A percentile compares a stretch with the other conserved stretches of the same genome.
Evolutionary conservation across 2,329 filamentous ascomycete species (phyloP).

Genomic region (Trichoderma semiorbis): DNA sequence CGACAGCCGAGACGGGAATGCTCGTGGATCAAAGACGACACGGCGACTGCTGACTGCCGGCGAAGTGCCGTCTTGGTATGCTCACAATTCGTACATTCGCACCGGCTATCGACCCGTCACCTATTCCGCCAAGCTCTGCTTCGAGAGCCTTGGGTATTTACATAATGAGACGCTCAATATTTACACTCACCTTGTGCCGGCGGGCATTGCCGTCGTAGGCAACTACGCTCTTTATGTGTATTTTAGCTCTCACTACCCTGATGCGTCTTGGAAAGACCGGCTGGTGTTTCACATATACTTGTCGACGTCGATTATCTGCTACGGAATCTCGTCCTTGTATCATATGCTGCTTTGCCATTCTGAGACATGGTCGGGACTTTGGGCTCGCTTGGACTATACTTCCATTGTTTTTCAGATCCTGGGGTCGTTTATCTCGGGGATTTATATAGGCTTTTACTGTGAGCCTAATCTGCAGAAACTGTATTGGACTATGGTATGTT

Average conservation of each 20-base stretch:
- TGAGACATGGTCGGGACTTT: conserved; percentile 30
- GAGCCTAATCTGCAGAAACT: conserved; percentile 16
- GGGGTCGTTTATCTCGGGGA: conserved; percentile 37
- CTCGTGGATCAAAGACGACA: background rate
- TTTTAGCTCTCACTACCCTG: conserved; percentile 30
- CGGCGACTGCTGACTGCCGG: background rate
- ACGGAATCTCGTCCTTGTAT: conserved; percentile 37
- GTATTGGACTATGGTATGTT: background rate
- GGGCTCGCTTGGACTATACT: conserved; percentile 38
- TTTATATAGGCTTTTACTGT: conserved; percentile 41
- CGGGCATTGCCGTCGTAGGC: conserved; percentile 30
- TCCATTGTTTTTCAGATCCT: conserved; percentile 38
- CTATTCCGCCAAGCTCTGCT: conserved; percentile 33
- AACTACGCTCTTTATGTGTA: conserved; percentile 28
- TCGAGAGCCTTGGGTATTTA: conserved; percentile 40
- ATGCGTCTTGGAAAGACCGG: conserved; percentile 32
- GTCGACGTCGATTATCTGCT: conserved; percentile 34
- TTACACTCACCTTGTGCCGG: conserved; percentile 41
- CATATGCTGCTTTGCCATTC: conserved; percentile 42
- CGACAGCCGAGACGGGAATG: background rate
- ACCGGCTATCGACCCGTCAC: conserved; percentile 43
- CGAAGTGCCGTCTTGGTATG: conserved; percentile 39
- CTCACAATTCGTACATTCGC: conserved; percentile 40
- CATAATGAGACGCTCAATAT: conserved; percentile 36
- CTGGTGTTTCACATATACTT: conserved; percentile 41